Evolutionary conservation across 345 rosid species (phyloP).

Genomic region (Lenwebbia sp.): DNA sequence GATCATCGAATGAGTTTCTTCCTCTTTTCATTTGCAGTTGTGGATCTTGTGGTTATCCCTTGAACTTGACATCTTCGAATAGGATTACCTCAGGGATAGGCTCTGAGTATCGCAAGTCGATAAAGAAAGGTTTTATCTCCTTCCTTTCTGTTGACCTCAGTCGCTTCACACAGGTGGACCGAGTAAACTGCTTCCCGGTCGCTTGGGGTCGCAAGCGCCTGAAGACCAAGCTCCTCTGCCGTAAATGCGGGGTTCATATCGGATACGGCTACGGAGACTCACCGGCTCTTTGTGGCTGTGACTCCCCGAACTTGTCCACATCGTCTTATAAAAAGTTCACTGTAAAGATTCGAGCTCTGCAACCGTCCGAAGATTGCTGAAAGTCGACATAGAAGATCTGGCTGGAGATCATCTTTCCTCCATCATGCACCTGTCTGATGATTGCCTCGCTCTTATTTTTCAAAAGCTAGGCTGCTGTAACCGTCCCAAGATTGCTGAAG

Average conservation of each 20-base stretch:
- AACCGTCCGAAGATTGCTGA: conserved; percentile 36
- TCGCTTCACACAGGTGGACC: conserved; percentile 54
- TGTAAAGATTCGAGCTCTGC: conserved; percentile 42
- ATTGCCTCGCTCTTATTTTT: conserved; percentile 57
- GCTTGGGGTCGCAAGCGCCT: conserved; percentile 26
- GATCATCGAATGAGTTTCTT: background rate
- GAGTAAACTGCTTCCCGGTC: conserved; percentile 40
- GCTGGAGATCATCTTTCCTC: conserved; percentile 6
- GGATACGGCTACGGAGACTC: conserved; percentile 52
- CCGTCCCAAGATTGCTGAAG: conserved; percentile 31
- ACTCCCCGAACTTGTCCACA: conserved; percentile 28
- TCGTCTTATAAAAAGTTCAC: conserved; percentile 33
- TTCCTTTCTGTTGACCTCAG: conserved; percentile 45
- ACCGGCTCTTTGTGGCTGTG: conserved; percentile 43
- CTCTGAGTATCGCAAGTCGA: conserved; percentile 31
- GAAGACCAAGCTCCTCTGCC: conserved; percentile 53
- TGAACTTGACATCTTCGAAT: conserved; percentile 42
- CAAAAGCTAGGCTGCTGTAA: conserved; percentile 34
- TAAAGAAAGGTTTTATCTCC: conserved; percentile 32
- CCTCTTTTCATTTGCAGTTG: conserved; percentile 27
- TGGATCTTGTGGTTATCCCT: conserved; percentile 53
- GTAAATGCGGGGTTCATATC: conserved; percentile 51
- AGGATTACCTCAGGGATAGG: conserved; percentile 29
- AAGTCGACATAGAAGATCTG: conserved; percentile 32
- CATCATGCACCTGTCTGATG: conserved; percentile 56